Conservation (phyloP, 768 basidiomycete species). For the Nidularia sp. region DNA sequence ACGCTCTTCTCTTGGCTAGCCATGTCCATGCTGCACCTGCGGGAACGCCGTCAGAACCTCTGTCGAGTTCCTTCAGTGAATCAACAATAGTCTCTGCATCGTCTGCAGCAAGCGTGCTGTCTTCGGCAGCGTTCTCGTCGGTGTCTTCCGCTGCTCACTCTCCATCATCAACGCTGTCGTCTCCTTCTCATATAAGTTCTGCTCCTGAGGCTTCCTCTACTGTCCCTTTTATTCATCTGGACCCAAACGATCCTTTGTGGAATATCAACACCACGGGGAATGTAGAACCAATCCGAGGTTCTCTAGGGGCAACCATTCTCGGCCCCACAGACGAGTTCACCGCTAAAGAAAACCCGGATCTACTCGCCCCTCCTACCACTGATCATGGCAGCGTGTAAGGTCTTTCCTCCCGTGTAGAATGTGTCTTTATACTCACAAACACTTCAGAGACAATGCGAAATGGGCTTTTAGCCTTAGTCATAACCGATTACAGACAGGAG, state of each 20-base stretch:
- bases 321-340: slow-evolving; percentile 56
- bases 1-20: slow-evolving; percentile 26
- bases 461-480: slow-evolving; percentile 65
- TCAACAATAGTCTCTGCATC: slow-evolving; percentile 1
- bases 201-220: slow-evolving; percentile 31
- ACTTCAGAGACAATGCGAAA: slow-evolving; percentile 38
- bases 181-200: slow-evolving; percentile 7
- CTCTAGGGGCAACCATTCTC: slow-evolving; percentile 41
- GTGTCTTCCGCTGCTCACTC: slow-evolving; percentile 8
- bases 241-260: slow-evolving; percentile 44
- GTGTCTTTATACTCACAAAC: background rate
- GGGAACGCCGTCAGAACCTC: slow-evolving; percentile 11
- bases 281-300: slow-evolving; percentile 40
- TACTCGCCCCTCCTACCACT: slow-evolving; percentile 58
- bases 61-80: background rate
- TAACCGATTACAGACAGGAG: slow-evolving; percentile 56
- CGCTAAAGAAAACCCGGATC: slow-evolving; percentile 54
- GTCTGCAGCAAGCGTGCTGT: slow-evolving; percentile 5
- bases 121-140: slow-evolving; percentile 12
- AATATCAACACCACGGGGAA: slow-evolving; percentile 15
- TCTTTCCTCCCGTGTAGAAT: background rate
- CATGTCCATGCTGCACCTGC: slow-evolving; percentile 17
- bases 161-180: slow-evolving; percentile 9
- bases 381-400: slow-evolving; percentile 47
- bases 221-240: slow-evolving; percentile 30